phyloP scores from a whole-genome alignment of 768 basidiomycete genomes.

The Tylopilus sp. region DNA sequence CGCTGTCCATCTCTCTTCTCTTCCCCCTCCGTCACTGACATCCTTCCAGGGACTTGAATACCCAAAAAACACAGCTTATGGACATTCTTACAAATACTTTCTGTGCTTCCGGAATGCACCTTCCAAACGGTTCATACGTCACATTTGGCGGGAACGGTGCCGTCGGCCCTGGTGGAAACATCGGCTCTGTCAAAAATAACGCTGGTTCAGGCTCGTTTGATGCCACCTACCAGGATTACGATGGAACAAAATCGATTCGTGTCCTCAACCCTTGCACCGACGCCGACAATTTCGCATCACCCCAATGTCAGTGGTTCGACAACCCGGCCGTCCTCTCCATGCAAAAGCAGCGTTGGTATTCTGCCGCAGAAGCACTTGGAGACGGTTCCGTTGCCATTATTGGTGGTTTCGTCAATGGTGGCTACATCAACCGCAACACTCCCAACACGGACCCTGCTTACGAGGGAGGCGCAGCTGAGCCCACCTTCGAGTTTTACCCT shows the following conservation, averaged over 20 bases:
- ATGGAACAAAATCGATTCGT: constrained; percentile 77
- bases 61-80: constrained; percentile 18
- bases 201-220: constrained; percentile 54
- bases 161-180: constrained; percentile 59
- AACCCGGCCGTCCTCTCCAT: constrained; percentile 57
- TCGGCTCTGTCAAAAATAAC: constrained; percentile 47
- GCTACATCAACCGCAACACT: constrained; percentile 74
- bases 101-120: constrained; percentile 79
- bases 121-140: constrained; percentile 73
- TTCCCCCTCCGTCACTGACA: neutral
- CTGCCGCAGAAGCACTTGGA: constrained; percentile 65
- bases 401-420: constrained; percentile 76
- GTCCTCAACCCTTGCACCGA: constrained; percentile 72
- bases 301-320: constrained; percentile 71
- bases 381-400: constrained; percentile 80
- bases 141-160: constrained; percentile 81
- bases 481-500: constrained; percentile 83
- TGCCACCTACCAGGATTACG: constrained; percentile 71
- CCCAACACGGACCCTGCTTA: constrained; percentile 62
- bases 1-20: neutral
- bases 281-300: constrained; percentile 42
- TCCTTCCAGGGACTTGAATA: constrained; percentile 22
- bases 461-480: constrained; percentile 72
- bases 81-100: constrained; percentile 64
- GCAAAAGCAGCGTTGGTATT: constrained; percentile 75